These are phyloP conservation scores for Solioccasus polychromus DNA, from an alignment of 768 basidiomycete genomes.

Conservation along the genomic window DNA sequence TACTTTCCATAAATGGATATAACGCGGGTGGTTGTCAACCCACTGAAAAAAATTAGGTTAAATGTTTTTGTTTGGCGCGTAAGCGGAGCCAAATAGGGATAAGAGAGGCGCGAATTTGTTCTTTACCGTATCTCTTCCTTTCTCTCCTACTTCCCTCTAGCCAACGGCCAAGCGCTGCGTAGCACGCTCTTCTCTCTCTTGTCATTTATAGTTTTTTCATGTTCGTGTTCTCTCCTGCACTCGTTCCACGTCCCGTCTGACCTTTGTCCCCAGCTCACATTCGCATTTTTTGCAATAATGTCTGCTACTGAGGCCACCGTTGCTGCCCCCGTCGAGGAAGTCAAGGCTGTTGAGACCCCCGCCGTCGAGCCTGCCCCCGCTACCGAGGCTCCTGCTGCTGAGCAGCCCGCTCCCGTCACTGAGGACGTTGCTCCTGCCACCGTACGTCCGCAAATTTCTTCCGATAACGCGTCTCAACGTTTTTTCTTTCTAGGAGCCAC, in stretches of 20 bases:
- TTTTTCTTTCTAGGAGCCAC: slow-evolving; percentile 32
- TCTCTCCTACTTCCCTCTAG: slow-evolving; percentile 57
- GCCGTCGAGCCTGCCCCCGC: slow-evolving; percentile 29
- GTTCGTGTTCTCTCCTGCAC: slow-evolving; percentile 31
- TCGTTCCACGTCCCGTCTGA: slow-evolving; percentile 3
- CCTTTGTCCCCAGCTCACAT: slow-evolving; percentile 45
- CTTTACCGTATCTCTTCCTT: slow-evolving; percentile 43
- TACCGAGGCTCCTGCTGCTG: slow-evolving; percentile 28
- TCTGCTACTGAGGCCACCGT: slow-evolving; percentile 66
- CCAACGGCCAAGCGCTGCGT: slow-evolving; percentile 51
- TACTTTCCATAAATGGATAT: slow-evolving; percentile 4
- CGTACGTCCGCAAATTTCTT: slow-evolving; percentile 26
- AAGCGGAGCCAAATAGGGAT: slow-evolving; percentile 42
- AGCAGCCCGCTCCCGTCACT: slow-evolving; percentile 25
- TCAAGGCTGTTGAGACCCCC: slow-evolving; percentile 45
- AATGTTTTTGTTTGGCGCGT: slow-evolving; percentile 38
- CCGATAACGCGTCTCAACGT: background rate
- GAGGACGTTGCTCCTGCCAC: slow-evolving; percentile 35
- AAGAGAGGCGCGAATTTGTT: slow-evolving; percentile 37
- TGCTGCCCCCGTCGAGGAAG: slow-evolving; percentile 51
- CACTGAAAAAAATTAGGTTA: slow-evolving; percentile 29
- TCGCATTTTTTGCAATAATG: slow-evolving; percentile 70
- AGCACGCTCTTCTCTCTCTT: slow-evolving; percentile 61
- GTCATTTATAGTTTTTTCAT: slow-evolving; percentile 51
- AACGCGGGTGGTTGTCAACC: slow-evolving; percentile 11